Percentiles rank a stretch among this genome's conserved stretches.
Evolutionary conservation across 805 yeast genomes (phyloP).

Genomic region (Scheffersomyces amazonensis): DNA sequence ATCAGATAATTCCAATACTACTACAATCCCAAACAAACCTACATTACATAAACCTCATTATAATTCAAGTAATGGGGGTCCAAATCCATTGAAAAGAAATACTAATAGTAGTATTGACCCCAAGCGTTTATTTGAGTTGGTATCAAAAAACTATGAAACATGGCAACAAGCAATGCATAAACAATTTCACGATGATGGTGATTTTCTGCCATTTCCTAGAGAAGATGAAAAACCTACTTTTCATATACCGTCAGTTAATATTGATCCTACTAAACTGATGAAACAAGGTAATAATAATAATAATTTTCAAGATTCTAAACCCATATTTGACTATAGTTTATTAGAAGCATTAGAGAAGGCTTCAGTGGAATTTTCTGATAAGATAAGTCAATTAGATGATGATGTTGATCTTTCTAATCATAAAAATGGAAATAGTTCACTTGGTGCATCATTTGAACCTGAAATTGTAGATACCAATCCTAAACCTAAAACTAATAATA

Average conservation of each 20-base stretch:
- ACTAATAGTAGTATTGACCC: constrained; percentile 17
- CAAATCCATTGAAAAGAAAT: too few species aligned
- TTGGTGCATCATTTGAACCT: neutral
- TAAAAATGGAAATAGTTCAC: neutral
- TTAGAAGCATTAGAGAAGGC: constrained; percentile 29
- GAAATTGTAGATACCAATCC: neutral
- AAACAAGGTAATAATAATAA: constrained; percentile 1
- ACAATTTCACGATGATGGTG: constrained; percentile 20
- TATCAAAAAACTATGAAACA: constrained; percentile 33
- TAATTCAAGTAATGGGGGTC: too few species aligned
- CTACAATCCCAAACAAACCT: too few species aligned
- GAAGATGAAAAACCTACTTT: constrained; percentile 12
- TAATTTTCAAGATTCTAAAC: constrained; percentile 8
- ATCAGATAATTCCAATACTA: too few species aligned
- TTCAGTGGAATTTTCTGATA: constrained; percentile 13
- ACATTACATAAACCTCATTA: too few species aligned
- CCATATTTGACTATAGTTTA: constrained; percentile 25
- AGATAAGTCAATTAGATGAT: neutral
- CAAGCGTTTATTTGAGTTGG: constrained; percentile 26
- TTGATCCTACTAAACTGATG: neutral
- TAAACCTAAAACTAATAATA: neutral
- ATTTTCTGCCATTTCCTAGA: constrained; percentile 27
- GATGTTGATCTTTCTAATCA: neutral
- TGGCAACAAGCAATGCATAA: constrained; percentile 34
- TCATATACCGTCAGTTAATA: too few species aligned